Conservation (phyloP, 2,329 filamentous ascomycete genomes). For the Laburnicola sp. region DNA sequence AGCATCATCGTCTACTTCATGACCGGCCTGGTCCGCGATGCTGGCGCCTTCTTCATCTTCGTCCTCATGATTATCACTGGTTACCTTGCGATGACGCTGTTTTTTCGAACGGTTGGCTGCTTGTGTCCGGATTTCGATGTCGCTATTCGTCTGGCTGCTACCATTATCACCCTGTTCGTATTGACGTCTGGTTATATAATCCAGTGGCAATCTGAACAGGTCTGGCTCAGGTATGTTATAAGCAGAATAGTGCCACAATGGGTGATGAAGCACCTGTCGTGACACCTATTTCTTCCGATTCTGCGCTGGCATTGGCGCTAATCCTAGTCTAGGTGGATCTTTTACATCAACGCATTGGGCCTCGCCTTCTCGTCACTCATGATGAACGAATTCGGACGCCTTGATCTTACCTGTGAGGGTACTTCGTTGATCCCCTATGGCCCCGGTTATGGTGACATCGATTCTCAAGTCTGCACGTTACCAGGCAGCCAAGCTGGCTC, state of each 20-base stretch:
- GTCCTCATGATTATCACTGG: constrained; percentile 48
- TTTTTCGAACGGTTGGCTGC: constrained; percentile 58
- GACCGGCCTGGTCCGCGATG: constrained; percentile 50
- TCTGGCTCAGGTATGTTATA: constrained; percentile 82
- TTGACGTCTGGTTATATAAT: constrained; percentile 83
- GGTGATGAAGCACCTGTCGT: too few species aligned
- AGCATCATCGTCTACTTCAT: constrained; percentile 57
- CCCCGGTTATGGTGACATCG: constrained; percentile 68
- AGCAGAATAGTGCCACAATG: too few species aligned
- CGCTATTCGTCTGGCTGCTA: constrained; percentile 76
- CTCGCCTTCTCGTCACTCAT: constrained; percentile 77
- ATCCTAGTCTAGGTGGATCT: too few species aligned
- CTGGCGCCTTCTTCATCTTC: constrained; percentile 55
- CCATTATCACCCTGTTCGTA: constrained; percentile 80
- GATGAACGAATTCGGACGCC: constrained; percentile 79
- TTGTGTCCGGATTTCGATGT: constrained; percentile 81
- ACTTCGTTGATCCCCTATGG: constrained; percentile 73
- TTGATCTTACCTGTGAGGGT: constrained; percentile 69
- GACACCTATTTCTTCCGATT: too few species aligned
- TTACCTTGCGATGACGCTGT: constrained; percentile 50
- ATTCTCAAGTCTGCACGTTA: constrained; percentile 80
- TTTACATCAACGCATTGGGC: constrained; percentile 77
- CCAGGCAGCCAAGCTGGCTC: constrained; percentile 70
- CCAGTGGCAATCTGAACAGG: constrained; percentile 72
- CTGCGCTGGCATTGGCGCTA: too few species aligned